These are phyloP conservation scores for Neoarthrinium moseri DNA, from an alignment of 2,329 filamentous ascomycete species.

Conservation along the genomic window DNA sequence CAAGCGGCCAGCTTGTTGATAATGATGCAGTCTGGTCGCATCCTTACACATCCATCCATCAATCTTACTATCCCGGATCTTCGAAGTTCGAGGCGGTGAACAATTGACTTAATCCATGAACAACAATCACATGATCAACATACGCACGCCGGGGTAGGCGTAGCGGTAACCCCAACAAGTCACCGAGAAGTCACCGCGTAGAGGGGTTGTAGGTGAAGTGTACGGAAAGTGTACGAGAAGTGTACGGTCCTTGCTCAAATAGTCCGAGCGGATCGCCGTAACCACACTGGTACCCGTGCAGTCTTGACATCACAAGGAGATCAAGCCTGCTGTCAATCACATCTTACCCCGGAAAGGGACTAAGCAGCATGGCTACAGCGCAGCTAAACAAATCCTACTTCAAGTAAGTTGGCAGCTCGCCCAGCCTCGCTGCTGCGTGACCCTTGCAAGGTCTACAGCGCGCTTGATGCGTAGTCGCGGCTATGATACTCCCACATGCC, in stretches of 20 bases:
- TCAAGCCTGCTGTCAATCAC: no score
- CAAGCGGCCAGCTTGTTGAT: background rate
- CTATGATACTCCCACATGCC: no score
- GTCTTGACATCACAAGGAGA: no score
- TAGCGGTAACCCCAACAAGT: background rate
- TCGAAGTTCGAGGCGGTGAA: constrained; percentile 2
- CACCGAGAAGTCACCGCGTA: constrained; percentile 8
- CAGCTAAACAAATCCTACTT: constrained; percentile 12
- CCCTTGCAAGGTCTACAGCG: background rate
- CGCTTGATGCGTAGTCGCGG: no score
- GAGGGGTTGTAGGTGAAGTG: background rate
- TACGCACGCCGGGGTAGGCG: background rate
- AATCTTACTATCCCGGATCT: no score
- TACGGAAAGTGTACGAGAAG: constrained; percentile 30
- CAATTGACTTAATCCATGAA: background rate
- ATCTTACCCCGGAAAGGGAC: background rate
- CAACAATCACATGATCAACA: constrained; percentile 4
- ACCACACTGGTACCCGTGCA: background rate
- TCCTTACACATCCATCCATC: no score
- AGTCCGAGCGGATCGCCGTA: background rate
- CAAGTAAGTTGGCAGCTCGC: constrained; percentile 8
- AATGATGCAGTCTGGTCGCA: background rate
- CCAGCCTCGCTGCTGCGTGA: background rate
- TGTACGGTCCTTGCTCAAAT: constrained; percentile 23
- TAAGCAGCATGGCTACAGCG: background rate